These are phyloP conservation scores for Lactarius tabidus DNA, from an alignment of 768 basidiomycete genomes.

Conservation along the genomic window DNA sequence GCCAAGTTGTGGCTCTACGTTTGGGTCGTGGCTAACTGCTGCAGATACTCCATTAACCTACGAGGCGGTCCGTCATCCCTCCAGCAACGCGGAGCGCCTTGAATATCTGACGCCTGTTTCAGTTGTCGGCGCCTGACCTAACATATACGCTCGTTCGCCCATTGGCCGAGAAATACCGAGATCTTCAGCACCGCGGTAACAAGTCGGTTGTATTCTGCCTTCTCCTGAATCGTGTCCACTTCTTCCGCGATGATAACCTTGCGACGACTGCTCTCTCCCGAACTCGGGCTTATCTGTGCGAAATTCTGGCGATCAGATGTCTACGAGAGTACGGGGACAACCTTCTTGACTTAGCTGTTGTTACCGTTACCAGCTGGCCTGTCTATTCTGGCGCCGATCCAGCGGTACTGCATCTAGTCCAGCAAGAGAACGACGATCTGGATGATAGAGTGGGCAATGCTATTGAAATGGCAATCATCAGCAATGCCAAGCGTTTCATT, in stretches of 20 bases:
- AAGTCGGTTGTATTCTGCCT: constrained; percentile 84
- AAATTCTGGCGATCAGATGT: constrained; percentile 79
- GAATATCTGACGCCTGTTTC: constrained; percentile 15
- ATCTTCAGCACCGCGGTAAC: constrained; percentile 69
- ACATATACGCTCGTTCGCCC: constrained; percentile 89
- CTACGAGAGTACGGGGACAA: constrained; percentile 69
- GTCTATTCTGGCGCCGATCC: constrained; percentile 74
- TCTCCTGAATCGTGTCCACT: constrained; percentile 83
- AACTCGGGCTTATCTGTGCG: constrained; percentile 80
- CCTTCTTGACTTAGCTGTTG: constrained; percentile 63
- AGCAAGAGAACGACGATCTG: constrained; percentile 64
- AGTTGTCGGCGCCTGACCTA: constrained; percentile 83
- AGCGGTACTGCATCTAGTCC: constrained; percentile 51
- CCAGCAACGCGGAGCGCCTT: background rate
- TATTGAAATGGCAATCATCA: constrained; percentile 87
- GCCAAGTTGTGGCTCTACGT: constrained; percentile 23
- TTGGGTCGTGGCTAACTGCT: constrained; percentile 9
- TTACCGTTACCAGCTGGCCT: constrained; percentile 74
- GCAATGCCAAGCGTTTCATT: constrained; percentile 84
- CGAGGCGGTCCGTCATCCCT: constrained; percentile 56
- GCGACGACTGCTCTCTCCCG: constrained; percentile 64
- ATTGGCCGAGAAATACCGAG: constrained; percentile 79
- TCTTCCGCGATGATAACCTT: constrained; percentile 72
- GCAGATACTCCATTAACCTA: constrained; percentile 80
- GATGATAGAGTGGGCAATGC: constrained; percentile 86